Percentiles rank a stretch among this genome's conserved stretches.
Evolutionary conservation across 768 basidiomycete species (phyloP).

Genomic region (Trametes cingulata): DNA sequence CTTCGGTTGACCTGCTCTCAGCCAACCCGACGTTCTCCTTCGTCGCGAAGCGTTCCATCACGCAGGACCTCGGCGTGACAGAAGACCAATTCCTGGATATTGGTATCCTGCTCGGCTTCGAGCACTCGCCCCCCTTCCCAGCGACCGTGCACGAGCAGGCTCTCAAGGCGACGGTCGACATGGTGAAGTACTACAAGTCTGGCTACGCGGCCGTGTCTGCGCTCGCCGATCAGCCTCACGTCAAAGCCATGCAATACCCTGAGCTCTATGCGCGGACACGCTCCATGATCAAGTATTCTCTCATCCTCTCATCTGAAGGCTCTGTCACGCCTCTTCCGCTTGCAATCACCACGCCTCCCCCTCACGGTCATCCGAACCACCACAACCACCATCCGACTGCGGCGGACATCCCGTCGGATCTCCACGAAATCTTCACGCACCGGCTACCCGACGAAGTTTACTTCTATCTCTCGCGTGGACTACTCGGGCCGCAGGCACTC

Average conservation of each 20-base stretch:
- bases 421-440: constrained; percentile 94
- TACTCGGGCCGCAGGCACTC: constrained; percentile 84
- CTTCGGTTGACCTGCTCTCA: constrained; percentile 75
- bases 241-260: constrained; percentile 75
- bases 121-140: constrained; percentile 78
- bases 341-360: constrained; percentile 53
- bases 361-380: constrained; percentile 48
- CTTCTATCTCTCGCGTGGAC: constrained; percentile 92
- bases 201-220: constrained; percentile 80
- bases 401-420: constrained; percentile 85
- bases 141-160: constrained; percentile 80
- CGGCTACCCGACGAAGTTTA: constrained; percentile 96
- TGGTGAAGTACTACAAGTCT: constrained; percentile 91
- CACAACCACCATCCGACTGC: constrained; percentile 72
- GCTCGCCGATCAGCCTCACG: constrained; percentile 77
- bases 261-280: constrained; percentile 90
- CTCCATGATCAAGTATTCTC: constrained; percentile 87
- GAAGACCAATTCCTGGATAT: constrained; percentile 96
- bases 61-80: constrained; percentile 62
- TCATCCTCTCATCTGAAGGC: constrained; percentile 88
- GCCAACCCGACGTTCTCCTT: constrained; percentile 75
- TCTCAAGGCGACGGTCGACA: constrained; percentile 83
- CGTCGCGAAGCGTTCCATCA: constrained; percentile 75
- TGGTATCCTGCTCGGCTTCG: constrained; percentile 88
- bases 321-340: constrained; percentile 77